Conservation (phyloP, 2,329 filamentous ascomycete genomes). For the Colletotrichum zoysiae region DNA sequence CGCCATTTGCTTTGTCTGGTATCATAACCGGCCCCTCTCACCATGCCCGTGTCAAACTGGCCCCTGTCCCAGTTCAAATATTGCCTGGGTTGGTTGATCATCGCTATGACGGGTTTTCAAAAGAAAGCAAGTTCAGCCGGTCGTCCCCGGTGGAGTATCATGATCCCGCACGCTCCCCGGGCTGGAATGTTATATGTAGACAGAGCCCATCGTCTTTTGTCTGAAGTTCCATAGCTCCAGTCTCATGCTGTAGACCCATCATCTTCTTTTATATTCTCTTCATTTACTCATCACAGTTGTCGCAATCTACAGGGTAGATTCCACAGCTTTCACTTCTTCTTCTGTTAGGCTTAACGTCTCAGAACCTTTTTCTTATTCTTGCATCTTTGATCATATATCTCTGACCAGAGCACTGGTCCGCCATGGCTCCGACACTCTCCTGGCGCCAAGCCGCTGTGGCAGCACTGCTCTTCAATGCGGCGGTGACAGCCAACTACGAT, state of each 20-base stretch:
- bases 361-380: not conserved
- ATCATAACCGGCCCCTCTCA: not conserved
- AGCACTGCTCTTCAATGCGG: slow-evolving; percentile 36
- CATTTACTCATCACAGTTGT: not conserved
- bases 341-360: slow-evolving; percentile 35
- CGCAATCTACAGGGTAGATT: slow-evolving; percentile 22
- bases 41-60: slow-evolving; percentile 15
- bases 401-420: not conserved
- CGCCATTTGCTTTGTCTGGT: not conserved
- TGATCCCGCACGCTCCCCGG: not conserved
- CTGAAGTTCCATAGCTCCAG: not conserved
- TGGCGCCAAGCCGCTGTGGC: slow-evolving; percentile 36
- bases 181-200: slow-evolving; percentile 25
- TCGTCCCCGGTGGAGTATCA: not conserved
- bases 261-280: not conserved
- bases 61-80: slow-evolving; percentile 10
- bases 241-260: not conserved
- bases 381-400: too few relatives aligned
- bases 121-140: slow-evolving; percentile 15
- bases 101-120: not conserved
- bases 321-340: slow-evolving; percentile 3
- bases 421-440: slow-evolving; percentile 20
- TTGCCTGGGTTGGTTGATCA: not conserved
- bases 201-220: slow-evolving; percentile 13
- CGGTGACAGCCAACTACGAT: slow-evolving; percentile 29